Evolutionary conservation across 1,284 basidiomycete species (phyloP).

Genomic region (Ceratobasidium sp.): DNA sequence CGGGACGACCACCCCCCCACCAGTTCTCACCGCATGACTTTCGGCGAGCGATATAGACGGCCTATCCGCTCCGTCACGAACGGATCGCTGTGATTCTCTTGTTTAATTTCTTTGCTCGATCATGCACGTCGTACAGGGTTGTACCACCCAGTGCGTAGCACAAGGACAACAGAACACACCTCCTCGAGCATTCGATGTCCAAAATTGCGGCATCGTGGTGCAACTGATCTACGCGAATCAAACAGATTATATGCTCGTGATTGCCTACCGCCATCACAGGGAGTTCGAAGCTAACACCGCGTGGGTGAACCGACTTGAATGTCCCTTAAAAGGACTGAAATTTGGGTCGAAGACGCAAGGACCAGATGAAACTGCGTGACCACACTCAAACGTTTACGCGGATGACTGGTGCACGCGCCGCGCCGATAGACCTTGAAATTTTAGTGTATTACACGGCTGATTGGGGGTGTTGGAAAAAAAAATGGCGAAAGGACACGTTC

Average conservation of each 20-base stretch:
- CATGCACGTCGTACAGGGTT: not conserved
- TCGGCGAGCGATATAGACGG: not conserved
- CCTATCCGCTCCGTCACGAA: no score
- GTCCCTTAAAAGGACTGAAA: not conserved
- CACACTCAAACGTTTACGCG: not conserved
- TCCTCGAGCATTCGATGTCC: not conserved
- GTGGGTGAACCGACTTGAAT: not conserved
- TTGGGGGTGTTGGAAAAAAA: not conserved
- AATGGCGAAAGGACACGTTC: not conserved
- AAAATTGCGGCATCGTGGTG: not conserved
- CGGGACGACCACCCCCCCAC: constrained; percentile 1
- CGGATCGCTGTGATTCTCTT: not conserved
- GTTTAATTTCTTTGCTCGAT: not conserved
- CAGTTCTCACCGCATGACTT: constrained; percentile 32
- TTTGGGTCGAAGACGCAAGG: constrained; percentile 4
- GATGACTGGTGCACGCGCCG: not conserved
- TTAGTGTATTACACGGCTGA: not conserved
- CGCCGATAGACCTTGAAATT: not conserved
- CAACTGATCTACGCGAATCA: constrained; percentile 8
- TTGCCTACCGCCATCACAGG: not conserved
- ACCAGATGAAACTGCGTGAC: not conserved
- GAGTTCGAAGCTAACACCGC: not conserved
- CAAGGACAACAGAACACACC: not conserved
- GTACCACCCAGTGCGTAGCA: not conserved
- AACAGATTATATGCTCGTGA: not conserved